phyloP scores from a whole-genome alignment of 2,329 filamentous ascomycete genomes.

The Chrysosporium keratinophilum region DNA sequence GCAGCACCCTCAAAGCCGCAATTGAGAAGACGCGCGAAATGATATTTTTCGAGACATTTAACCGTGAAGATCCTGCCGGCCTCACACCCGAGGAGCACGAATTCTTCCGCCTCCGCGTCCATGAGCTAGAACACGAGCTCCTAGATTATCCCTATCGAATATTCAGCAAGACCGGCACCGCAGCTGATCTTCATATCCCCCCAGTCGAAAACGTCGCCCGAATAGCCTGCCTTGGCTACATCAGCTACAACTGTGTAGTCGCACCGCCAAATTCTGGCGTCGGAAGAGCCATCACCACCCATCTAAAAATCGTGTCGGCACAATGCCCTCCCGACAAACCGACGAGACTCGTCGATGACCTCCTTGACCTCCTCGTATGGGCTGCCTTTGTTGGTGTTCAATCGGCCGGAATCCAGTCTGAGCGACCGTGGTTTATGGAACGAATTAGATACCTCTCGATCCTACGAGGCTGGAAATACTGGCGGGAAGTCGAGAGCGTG shows the following conservation, averaged over 20 bases:
- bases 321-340: conserved; percentile 17
- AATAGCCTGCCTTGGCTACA: conserved; percentile 25
- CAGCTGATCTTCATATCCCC: conserved; percentile 7
- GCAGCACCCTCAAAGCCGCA: conserved; percentile 21
- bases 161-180: background rate
- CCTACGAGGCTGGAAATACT: conserved; percentile 24
- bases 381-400: conserved; percentile 28
- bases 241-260: conserved; percentile 27
- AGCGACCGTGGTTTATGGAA: conserved; percentile 26
- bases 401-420: conserved; percentile 22
- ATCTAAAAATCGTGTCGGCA: conserved; percentile 21
- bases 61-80: conserved; percentile 17
- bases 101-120: conserved; percentile 27
- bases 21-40: conserved; percentile 25
- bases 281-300: conserved; percentile 27
- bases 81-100: conserved; percentile 24
- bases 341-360: conserved; percentile 15
- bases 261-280: conserved; percentile 27
- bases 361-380: conserved; percentile 25
- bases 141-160: conserved; percentile 28
- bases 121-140: conserved; percentile 31
- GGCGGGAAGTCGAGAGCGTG: conserved; percentile 23
- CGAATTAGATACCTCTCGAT: conserved; percentile 20
- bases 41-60: conserved; percentile 26
- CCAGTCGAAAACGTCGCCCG: conserved; percentile 26